Base-by-base conservation (phyloP, 768 basidiomycete species). In the Hypholoma fasciculare region DNA sequence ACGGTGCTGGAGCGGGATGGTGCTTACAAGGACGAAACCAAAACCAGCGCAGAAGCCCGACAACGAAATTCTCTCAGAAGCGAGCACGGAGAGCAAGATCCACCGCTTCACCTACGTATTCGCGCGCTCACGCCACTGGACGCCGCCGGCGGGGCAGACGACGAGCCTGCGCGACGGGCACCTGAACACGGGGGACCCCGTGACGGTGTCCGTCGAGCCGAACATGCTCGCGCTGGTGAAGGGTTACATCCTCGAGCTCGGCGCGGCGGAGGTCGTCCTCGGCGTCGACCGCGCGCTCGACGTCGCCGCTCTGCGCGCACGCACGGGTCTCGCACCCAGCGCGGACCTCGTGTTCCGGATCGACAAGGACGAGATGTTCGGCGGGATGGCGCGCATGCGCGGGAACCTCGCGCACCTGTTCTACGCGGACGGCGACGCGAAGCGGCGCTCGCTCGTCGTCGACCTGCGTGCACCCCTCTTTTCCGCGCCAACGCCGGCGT, bases 341-440 rank as follows among this genome's bases (percentile, higher is more conserved):
- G 60, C 69, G 42, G 59, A 72, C 38, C 56, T 78, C 71, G 59
- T 81, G 74, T 99, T 94, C 76, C 84, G 96, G 14, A 85, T 99
- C 57, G 97, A 98, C 78, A 94, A 88, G 67, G 97, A 98, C 69
- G 97, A 98, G 70, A 74, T 98, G 49, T 84, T 86, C 4, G 83
- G 86, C 7, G 94, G 95, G 1, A 89, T 98, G 86, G 85, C 86
- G 42, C 83, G 93, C 17, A 87, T 99, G 68, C 82, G 97, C 8
- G 88, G 93, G 62, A 98, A 97, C 65, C 85, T 98, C 44, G 89
- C 95, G 0, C 88, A 88, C 54, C 66, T 98, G 9, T 98, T 98
- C 74, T 93, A 92, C 65, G 84, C 82, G 0, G 82, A 87, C 14
- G 90, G 88, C 3, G 92, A 96, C 61, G 67, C 76, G 19, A 78